These are phyloP conservation scores for Saposhnikovia divaricata DNA, from an alignment of 129 eudicot species.

Conservation along the genomic window DNA sequence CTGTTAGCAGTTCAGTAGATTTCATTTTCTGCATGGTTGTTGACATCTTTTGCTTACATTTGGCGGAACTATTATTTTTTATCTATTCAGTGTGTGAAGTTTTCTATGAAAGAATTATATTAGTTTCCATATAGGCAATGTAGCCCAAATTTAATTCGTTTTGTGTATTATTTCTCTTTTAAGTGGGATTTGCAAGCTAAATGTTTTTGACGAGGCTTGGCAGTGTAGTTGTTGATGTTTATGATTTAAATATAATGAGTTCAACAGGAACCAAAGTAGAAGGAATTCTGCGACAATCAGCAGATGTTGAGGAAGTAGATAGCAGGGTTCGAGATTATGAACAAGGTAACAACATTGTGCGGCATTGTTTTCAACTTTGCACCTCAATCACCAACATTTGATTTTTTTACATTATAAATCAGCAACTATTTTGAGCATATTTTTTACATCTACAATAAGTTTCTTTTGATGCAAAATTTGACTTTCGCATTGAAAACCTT, in stretches of 20 bases:
- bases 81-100: neutral
- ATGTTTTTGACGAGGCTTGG: neutral
- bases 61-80: neutral
- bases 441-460: neutral
- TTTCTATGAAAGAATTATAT: neutral
- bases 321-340: constrained; percentile 95
- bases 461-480: neutral
- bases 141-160: neutral
- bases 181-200: neutral
- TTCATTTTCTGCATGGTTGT: constrained; percentile 1
- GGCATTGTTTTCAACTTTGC: neutral
- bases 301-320: constrained; percentile 97
- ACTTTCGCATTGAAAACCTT: neutral
- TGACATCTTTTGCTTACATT: neutral
- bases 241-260: neutral
- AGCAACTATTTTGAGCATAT: neutral
- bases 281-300: constrained; percentile 95
- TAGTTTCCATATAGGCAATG: neutral
- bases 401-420: neutral
- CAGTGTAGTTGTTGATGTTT: neutral
- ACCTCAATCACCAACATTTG: neutral
- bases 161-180: neutral
- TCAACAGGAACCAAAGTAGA: constrained; percentile 71
- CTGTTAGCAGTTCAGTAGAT: neutral
- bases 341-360: constrained; percentile 42